Evolutionary conservation across 495 filamentous ascomycete species (phyloP), one percentile per base, ranked within the genome.

Genomic region (Daldinia grandis): DNA sequence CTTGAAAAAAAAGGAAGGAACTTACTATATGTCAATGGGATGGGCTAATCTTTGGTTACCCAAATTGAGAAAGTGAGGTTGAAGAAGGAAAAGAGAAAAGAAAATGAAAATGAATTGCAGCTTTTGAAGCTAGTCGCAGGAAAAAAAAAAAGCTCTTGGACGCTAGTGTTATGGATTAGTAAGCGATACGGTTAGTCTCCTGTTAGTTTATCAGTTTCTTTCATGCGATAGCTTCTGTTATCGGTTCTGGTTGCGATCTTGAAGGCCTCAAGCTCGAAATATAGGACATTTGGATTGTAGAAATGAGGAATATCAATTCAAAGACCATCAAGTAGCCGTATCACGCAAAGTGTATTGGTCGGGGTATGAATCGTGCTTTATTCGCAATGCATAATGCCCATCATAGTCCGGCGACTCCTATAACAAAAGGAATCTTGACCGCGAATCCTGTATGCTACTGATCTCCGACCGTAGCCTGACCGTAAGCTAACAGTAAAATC

Each of bases 291-390:
- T 12, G 6, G 12, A 50, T 10, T 50, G 14, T 24, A 28, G 49
- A 53, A 30, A 27, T 53, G 24, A 30, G 27, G 6, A 30, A 28
- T 30, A 14, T 53, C 27, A 30, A 53, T 53, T 30, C 49, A 28
- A 15, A 17, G 15, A 47, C 12, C 25, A 44, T 15, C 14, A 56
- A 30, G 15, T 19, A 19, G 12, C 19, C 8, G 14, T 58, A 53
- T 68, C 65, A 64, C 55, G 49, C 49, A 12, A 49, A 64, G 33
- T 56, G 24, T 38, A 66, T 55, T 33, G n/a, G 21, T 68, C 61
- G 57, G 70, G 65, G 70, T 73, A 69, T 73, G 65, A 66, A 73
- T 73, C 56, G 59, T 68, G 57, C 44, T 73, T 73, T 73, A 73
- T 73, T 73, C 70, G 61, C 65, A 68, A 68, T 53, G 70, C 62